Evolutionary conservation across 139 green algal genomes (phyloP), one percentile per base, ranked within the genome.

Genomic region (Klebsormidium nitens): DNA sequence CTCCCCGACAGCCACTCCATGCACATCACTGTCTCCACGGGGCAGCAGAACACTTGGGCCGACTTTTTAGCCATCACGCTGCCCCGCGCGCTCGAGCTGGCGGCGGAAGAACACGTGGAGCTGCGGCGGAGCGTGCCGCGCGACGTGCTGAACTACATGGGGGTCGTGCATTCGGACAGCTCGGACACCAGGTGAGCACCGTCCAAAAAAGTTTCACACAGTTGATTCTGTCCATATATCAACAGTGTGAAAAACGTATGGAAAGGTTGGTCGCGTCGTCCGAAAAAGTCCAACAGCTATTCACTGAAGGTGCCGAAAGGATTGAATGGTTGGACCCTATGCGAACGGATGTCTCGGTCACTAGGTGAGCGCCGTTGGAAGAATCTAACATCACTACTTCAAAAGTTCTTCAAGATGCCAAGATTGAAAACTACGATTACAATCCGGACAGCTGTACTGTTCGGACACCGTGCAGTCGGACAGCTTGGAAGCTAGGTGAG

Each of bases 21-120:
- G 64, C 88, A 94, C 77, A 5, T 91, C 49, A 94, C 88, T 17
- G 40, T 94, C 32, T 90, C 83, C 0, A 76, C 75, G 3, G 84
- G 44, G 2, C 64, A 64, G 36, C 4, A 31, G 14, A 81, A 83
- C 63, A 84, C 83, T 28, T 90, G 78, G 80, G 80, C 81, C 5
- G 83, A 89, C 71, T 64, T 86, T 11, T 59, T 89, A n/a, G 59
- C 81, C n/a, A 6, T 80, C 6, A 67, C 82, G 2, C 60, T 89
- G 38, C 81, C 77, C 0, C 35, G 56, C 2, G 84, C 82, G 36
- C 42, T 90, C 28, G 46, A 70, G 66, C 8, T 80, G 28, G 77
- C 81, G 8, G 63, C 72, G 1, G 70, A 82, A 61, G 65, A 82
- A 23, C 56, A 48, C 34, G 5, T 68, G 6, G 80, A 69, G 34